phyloP scores from a whole-genome alignment of 2,329 filamentous ascomycete genomes.

The Hypocrella siamensis region DNA sequence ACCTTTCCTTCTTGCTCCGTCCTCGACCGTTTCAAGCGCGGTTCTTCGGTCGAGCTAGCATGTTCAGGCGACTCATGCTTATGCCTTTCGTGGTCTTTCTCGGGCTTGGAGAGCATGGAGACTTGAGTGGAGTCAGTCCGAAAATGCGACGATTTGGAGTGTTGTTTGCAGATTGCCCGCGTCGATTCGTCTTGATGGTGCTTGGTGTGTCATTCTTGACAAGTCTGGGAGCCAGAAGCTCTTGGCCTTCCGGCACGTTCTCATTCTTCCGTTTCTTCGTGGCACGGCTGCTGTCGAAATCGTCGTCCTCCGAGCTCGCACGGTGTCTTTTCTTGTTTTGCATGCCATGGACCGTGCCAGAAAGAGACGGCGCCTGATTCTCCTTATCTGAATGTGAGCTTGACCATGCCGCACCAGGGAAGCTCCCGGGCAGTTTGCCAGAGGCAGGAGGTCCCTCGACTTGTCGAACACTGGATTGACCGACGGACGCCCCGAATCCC shows the following conservation, averaged over 20 bases:
- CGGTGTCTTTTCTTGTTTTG: slow-evolving; percentile 50
- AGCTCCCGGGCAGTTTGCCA: slow-evolving; percentile 37
- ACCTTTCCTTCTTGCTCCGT: too few species aligned
- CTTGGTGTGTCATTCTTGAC: slow-evolving; percentile 17
- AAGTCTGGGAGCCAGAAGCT: slow-evolving; percentile 33
- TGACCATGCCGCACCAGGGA: slow-evolving; percentile 22
- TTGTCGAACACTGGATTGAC: slow-evolving; percentile 45
- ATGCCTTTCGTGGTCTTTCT: slow-evolving; percentile 36
- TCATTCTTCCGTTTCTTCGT: slow-evolving; percentile 43
- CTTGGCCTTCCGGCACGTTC: slow-evolving; percentile 32
- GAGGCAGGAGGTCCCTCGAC: slow-evolving; percentile 36
- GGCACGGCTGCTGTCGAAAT: slow-evolving; percentile 31
- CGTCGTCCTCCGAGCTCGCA: slow-evolving; percentile 40
- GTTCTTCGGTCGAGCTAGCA: slow-evolving; percentile 44
- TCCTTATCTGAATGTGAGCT: slow-evolving; percentile 34
- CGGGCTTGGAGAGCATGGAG: slow-evolving; percentile 22
- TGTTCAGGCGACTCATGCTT: slow-evolving; percentile 43
- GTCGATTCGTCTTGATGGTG: slow-evolving; percentile 19
- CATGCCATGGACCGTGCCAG: slow-evolving; percentile 44
- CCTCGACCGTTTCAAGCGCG: slow-evolving; percentile 24
- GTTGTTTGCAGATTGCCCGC: slow-evolving; percentile 11
- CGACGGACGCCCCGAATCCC: slow-evolving; percentile 40
- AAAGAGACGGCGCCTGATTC: slow-evolving; percentile 29
- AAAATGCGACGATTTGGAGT: slow-evolving; percentile 5
- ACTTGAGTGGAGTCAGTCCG: slow-evolving; percentile 6